Evolutionary conservation across 2,329 filamentous ascomycete species (phyloP), one percentile per base, ranked within the genome.

Genomic region (Fusarium cyanostomum): DNA sequence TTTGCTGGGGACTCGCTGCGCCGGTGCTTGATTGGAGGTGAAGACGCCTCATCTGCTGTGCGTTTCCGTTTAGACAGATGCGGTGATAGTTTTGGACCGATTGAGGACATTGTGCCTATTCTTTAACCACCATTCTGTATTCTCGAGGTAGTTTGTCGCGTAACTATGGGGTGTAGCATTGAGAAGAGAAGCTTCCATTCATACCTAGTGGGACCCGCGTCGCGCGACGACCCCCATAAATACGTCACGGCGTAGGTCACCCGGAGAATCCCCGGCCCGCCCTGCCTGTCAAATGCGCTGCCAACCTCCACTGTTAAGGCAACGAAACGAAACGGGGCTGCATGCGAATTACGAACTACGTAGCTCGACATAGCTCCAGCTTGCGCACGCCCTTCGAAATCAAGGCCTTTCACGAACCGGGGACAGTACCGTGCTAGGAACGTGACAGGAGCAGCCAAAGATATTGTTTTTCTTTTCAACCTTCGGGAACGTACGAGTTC

Each of bases 81-180:
- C 5, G 89, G 83, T 11, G 91, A 90, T 21, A 93, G 75, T 59
- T 88, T 81, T 12, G 91, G 90, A 6, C 90, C 90, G 71, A 92
- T 88, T 30, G 86, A 87, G 46, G 88, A 80, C 89, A 92, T 92
- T 21, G 34, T 69, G 79, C 21, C 26, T 41, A 46, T 30, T 41
- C 56, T 21, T 49, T 15, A 18, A 16, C 27, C 24, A 30, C 38
- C 31, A 33, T 18, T 24, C 28, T 56, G n/a, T 35, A 34, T 43
- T 27, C 5, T 39, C 44, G 55, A 56, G 45, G 52, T 42, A 54
- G 35, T 42, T 21, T 39, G 56, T 56, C 41, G 35, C 44, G 46
- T 49, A 30, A 38, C 30, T 24, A 56, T 30, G 61, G 53, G 38
- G 44, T 56, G 57, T 50, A 52, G 42, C 45, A 60, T 59, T 59